A percentile compares a stretch with the other conserved stretches of the same genome.
These are phyloP conservation scores for Chalciporus sp. DNA, from an alignment of 1,284 basidiomycete species.

Conservation along the genomic window DNA sequence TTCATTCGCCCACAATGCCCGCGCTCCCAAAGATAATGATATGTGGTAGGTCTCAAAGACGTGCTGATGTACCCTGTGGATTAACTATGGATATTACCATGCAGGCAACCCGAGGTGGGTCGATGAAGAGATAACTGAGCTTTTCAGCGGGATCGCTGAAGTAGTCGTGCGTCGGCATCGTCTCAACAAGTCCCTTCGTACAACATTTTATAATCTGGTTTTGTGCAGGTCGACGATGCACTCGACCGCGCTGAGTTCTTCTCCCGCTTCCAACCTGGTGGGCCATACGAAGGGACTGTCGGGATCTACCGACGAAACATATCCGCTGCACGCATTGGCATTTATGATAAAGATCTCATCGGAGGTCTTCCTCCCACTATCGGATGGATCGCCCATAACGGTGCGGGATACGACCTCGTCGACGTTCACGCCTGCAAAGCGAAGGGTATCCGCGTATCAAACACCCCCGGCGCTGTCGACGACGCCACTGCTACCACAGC, in stretches of 20 bases:
- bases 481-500: slow-evolving; percentile 91
- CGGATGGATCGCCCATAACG: slow-evolving; percentile 89
- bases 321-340: slow-evolving; percentile 66
- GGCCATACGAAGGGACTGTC: slow-evolving; percentile 74
- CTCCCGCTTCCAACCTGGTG: slow-evolving; percentile 58
- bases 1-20: slow-evolving; percentile 1
- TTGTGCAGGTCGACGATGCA: slow-evolving; percentile 63
- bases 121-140: slow-evolving; percentile 66
- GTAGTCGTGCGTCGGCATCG: slow-evolving; percentile 63
- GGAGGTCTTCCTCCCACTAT: slow-evolving; percentile 64
- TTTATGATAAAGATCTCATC: slow-evolving; percentile 82
- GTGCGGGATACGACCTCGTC: slow-evolving; percentile 90
- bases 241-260: slow-evolving; percentile 70
- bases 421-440: slow-evolving; percentile 76
- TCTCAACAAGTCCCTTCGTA: background rate
- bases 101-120: slow-evolving; percentile 81
- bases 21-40: slow-evolving; percentile 26
- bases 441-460: slow-evolving; percentile 81
- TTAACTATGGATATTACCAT: background rate
- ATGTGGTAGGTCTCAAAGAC: slow-evolving; percentile 19
- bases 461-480: slow-evolving; percentile 90
- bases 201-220: background rate
- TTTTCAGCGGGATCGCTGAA: slow-evolving; percentile 72
- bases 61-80: background rate
- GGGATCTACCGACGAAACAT: slow-evolving; percentile 82